Evolutionary conservation across 2,329 filamentous ascomycete species (phyloP).

Genomic region (Fusarium nanum): DNA sequence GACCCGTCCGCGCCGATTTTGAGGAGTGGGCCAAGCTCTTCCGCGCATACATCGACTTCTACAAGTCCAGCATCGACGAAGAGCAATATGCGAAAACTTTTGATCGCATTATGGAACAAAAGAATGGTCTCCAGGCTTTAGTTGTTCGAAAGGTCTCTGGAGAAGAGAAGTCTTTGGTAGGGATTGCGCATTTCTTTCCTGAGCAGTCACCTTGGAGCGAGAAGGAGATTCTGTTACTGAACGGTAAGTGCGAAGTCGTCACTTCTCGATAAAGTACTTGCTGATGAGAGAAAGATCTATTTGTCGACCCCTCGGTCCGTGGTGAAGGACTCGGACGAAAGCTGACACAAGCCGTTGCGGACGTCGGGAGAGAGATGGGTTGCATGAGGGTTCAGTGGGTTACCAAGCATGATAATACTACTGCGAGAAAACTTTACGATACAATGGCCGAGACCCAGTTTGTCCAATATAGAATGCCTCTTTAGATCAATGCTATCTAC

Average conservation of each 20-base stretch:
- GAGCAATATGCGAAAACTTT: conserved; percentile 24
- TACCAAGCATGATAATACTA: conserved; percentile 30
- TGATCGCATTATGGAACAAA: conserved; percentile 21
- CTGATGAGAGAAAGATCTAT: conserved; percentile 17
- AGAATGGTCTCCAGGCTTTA: conserved; percentile 19
- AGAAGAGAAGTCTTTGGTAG: not conserved
- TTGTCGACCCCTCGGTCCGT: conserved; percentile 6
- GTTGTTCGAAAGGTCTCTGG: not conserved
- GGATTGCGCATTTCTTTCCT: conserved; percentile 35
- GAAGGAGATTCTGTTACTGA: conserved; percentile 27
- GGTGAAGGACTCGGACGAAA: conserved; percentile 22
- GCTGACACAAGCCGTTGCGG: conserved; percentile 23
- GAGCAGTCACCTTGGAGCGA: conserved; percentile 37
- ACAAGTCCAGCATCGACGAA: conserved; percentile 21
- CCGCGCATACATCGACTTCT: conserved; percentile 30
- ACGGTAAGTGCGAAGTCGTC: not conserved
- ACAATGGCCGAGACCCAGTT: conserved; percentile 28
- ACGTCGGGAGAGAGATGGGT: conserved; percentile 20
- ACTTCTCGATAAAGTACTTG: fast-evolving
- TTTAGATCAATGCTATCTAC: not conserved
- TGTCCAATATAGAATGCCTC: conserved; percentile 28
- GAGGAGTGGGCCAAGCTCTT: conserved; percentile 28
- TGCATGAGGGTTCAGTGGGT: conserved; percentile 35
- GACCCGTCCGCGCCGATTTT: conserved; percentile 11
- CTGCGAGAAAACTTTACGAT: conserved; percentile 25